These are phyloP conservation scores for Bipolaris sorokiniana DNA, from an alignment of 2,329 filamentous ascomycete genomes.

Conservation along the genomic window DNA sequence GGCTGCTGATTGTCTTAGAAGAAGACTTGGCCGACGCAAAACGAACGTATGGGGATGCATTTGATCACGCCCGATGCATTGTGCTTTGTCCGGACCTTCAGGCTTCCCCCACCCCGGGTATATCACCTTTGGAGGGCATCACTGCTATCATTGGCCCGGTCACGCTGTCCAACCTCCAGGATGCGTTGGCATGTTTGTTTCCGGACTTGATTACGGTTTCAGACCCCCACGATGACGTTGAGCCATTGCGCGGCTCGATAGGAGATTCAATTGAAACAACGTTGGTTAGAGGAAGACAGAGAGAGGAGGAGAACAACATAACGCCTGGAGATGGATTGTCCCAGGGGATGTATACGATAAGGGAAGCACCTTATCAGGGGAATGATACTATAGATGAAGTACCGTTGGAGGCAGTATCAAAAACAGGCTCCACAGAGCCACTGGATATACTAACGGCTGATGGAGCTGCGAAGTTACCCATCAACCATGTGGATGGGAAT, in stretches of 20 bases:
- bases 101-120: background rate
- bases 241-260: background rate
- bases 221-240: background rate
- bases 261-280: background rate
- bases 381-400: background rate
- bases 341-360: background rate
- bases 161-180: slow-evolving; percentile 7
- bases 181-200: slow-evolving; percentile 6
- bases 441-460: background rate
- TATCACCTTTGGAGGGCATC: background rate
- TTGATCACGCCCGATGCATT: background rate
- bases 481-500: background rate
- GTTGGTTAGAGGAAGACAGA: background rate
- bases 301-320: background rate
- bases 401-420: background rate
- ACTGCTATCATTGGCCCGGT: slow-evolving; percentile 5
- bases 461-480: background rate
- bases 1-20: slow-evolving; percentile 3
- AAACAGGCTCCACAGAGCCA: background rate
- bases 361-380: background rate
- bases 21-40: slow-evolving; percentile 3
- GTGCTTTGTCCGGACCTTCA: slow-evolving; percentile 7
- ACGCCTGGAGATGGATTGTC: background rate
- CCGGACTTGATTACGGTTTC: background rate
- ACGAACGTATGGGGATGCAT: background rate